Percentiles rank a stretch among this genome's conserved stretches.
phyloP scores from a whole-genome alignment of 768 basidiomycete species.

The Scleroderma bovista region DNA sequence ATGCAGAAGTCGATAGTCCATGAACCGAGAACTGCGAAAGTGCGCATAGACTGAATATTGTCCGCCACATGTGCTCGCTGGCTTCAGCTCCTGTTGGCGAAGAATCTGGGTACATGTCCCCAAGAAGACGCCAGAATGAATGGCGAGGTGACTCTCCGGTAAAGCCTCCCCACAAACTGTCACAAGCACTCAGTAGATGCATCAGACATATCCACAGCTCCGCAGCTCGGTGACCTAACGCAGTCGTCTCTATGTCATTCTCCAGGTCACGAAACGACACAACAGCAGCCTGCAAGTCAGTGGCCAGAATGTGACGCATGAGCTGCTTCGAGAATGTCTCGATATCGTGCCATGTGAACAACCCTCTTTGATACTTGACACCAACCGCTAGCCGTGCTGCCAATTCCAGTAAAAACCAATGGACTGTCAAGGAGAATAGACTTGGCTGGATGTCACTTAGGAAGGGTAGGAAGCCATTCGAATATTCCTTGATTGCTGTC shows the following conservation, averaged over 20 bases:
- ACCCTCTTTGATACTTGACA: slow-evolving; percentile 23
- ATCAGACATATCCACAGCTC: slow-evolving; percentile 76
- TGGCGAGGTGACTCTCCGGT: slow-evolving; percentile 16
- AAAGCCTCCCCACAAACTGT: slow-evolving; percentile 9
- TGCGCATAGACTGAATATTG: slow-evolving; percentile 62
- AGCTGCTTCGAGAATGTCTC: slow-evolving; percentile 34
- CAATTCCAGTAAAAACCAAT: slow-evolving; percentile 65
- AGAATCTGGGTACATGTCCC: slow-evolving; percentile 26
- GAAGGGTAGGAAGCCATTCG: slow-evolving; percentile 33
- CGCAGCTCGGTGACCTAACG: slow-evolving; percentile 38
- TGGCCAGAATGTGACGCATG: slow-evolving; percentile 45
- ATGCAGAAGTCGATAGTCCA: slow-evolving; percentile 38
- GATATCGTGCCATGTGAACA: slow-evolving; percentile 17
- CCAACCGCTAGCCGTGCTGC: slow-evolving; percentile 34
- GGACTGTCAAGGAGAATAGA: slow-evolving; percentile 36
- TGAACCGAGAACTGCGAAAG: slow-evolving; percentile 72
- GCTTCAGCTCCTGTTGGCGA: slow-evolving; percentile 34
- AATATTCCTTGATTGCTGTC: slow-evolving; percentile 30
- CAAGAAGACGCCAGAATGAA: slow-evolving; percentile 44
- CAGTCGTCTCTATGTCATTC: slow-evolving; percentile 27
- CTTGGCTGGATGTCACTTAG: slow-evolving; percentile 34
- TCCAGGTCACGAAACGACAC: slow-evolving; percentile 14
- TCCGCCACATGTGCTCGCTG: slow-evolving; percentile 70
- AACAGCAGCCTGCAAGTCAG: slow-evolving; percentile 40
- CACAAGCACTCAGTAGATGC: slow-evolving; percentile 41